Conservation (phyloP, 2,329 filamentous ascomycete genomes). For the Alternaria gansuensis region DNA sequence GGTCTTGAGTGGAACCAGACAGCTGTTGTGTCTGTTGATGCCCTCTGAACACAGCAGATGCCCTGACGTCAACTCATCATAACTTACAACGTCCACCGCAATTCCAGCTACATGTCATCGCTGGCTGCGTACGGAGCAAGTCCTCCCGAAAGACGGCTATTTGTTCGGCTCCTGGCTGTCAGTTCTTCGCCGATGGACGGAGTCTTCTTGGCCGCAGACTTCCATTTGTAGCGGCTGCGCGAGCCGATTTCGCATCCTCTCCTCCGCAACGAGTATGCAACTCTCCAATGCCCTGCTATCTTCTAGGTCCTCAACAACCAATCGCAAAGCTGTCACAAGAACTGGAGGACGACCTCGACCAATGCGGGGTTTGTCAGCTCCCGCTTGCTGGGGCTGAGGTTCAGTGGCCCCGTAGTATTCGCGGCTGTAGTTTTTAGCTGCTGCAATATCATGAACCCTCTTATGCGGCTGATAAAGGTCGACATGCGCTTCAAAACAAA, state of each 20-base stretch:
- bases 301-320: conserved; percentile 17
- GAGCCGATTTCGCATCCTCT: conserved; percentile 19
- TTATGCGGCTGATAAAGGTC: neutral
- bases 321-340: conserved; percentile 10
- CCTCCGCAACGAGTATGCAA: conserved; percentile 11
- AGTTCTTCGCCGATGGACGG: conserved; percentile 6
- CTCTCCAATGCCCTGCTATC: conserved; percentile 11
- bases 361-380: conserved; percentile 36
- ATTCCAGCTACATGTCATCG: neutral
- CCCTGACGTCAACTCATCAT: neutral
- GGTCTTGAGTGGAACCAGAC: neutral
- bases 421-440: neutral
- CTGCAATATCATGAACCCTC: neutral
- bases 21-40: neutral
- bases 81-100: too few species aligned
- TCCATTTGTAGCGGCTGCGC: conserved; percentile 11
- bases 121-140: neutral
- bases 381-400: conserved; percentile 3
- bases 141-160: conserved; percentile 9
- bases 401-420: conserved; percentile 8
- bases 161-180: neutral
- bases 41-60: neutral
- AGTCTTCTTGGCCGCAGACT: conserved; percentile 1
- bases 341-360: conserved; percentile 14
- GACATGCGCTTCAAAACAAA: neutral